Evolutionary conservation across 176 grass and related monocot species (phyloP).

Genomic region (Paspalum vaginatum): DNA sequence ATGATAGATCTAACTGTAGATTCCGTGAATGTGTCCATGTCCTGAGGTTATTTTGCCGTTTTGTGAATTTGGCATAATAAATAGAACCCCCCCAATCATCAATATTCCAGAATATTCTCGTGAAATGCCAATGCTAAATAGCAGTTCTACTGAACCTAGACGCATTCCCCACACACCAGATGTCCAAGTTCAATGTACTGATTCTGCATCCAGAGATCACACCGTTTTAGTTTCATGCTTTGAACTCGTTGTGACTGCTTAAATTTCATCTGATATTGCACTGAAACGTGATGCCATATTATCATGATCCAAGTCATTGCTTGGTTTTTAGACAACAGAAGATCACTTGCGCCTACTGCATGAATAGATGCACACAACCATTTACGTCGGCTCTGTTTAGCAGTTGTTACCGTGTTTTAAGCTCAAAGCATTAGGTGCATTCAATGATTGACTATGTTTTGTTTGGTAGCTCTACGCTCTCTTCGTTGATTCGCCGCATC

Average conservation of each 20-base stretch:
- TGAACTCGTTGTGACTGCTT: neutral
- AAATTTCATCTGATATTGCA: neutral
- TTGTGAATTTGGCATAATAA: neutral
- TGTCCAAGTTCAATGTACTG: constrained; percentile 50
- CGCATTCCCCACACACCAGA: neutral
- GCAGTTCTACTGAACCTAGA: constrained; percentile 40
- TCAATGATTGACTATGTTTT: constrained; percentile 3
- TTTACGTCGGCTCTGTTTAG: neutral
- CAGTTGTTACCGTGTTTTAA: neutral
- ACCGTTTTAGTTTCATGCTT: constrained; percentile 1
- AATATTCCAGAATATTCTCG: constrained; percentile 21
- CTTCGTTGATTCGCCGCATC: constrained; percentile 45
- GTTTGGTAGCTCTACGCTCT: neutral
- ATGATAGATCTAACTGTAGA: neutral
- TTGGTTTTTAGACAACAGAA: neutral
- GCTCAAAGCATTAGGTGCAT: constrained; percentile 23
- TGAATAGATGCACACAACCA: neutral
- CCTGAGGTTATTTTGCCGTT: neutral
- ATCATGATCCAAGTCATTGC: neutral
- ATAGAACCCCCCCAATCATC: constrained; percentile 4
- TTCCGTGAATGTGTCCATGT: neutral
- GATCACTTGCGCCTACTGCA: neutral
- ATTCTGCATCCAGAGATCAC: constrained; percentile 4
- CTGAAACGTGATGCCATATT: neutral
- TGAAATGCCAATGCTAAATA: constrained; percentile 30